Conservation (phyloP, 495 filamentous ascomycete genomes). For the Trichoderma erinaceum region DNA sequence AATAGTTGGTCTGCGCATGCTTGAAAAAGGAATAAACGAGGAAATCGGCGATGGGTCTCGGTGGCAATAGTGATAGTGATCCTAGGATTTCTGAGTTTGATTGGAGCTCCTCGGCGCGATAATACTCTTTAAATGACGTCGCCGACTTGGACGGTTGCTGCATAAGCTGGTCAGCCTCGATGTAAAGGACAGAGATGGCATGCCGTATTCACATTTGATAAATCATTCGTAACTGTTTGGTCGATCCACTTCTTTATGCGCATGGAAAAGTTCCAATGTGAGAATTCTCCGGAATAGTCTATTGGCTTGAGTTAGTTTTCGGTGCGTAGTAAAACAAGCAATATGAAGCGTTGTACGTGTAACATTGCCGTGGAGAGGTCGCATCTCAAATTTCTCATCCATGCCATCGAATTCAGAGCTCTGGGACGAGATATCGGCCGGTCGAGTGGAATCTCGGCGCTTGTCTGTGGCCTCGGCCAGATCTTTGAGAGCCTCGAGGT, state of each 20-base stretch:
- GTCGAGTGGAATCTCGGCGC: background rate
- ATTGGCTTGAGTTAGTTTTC: slow-evolving; percentile 37
- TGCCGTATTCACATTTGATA: slow-evolving; percentile 34
- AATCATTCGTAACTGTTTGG: slow-evolving; percentile 42
- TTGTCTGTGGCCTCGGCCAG: slow-evolving; percentile 7
- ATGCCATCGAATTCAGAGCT: slow-evolving; percentile 11
- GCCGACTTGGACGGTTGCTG: background rate
- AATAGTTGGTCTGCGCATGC: slow-evolving; percentile 49
- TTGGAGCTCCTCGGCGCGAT: slow-evolving; percentile 45
- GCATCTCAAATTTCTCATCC: slow-evolving; percentile 4
- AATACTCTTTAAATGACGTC: slow-evolving; percentile 36
- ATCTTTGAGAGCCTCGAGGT: background rate
- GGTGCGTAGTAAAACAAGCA: slow-evolving; percentile 25
- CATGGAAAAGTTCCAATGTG: slow-evolving; percentile 46
- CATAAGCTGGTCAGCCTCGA: background rate
- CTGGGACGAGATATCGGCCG: background rate
- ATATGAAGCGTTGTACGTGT: slow-evolving; percentile 25
- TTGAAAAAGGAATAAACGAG: slow-evolving; percentile 48
- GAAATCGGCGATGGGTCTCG: slow-evolving; percentile 46
- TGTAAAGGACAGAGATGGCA: background rate
- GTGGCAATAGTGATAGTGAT: slow-evolving; percentile 42
- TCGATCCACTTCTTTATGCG: slow-evolving; percentile 45
- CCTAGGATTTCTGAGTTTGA: slow-evolving; percentile 38
- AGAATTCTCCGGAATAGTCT: slow-evolving; percentile 52
- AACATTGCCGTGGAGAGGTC: slow-evolving; percentile 28